Base-by-base conservation (phyloP, 2,329 filamentous ascomycete genomes). In the Aspergillus felis region DNA sequence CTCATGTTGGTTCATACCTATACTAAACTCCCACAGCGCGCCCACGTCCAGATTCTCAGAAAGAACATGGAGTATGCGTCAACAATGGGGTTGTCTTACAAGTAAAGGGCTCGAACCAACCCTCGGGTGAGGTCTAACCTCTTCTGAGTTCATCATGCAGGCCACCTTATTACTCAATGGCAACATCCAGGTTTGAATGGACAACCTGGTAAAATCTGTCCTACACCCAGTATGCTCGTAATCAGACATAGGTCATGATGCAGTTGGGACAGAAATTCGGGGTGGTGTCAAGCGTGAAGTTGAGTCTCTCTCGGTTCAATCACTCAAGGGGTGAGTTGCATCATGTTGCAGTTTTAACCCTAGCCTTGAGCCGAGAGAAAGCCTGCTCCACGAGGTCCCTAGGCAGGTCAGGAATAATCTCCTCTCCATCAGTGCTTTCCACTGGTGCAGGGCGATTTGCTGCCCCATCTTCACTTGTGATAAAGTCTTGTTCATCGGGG, bases 341-440 rank as follows among this genome's bases (percentile, higher is more conserved):
- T 46, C 44, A 64, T 14, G 60, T 47, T 50, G 62, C 63, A 17
- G 60, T 53, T 52, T 66, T 63, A 27, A 60, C 67, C 57, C 71
- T 66, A 49, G 64, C 66, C 51, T 75, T 76, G 47, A 78, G 58
- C 28, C 77, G 71, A n/a, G 64, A 65, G 57, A 77, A 66, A 35
- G 77, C 78, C 51, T 74, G 66, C 53, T 79, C 75, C n/a, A 80
- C 66, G 8, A 76, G 66, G 38, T 73, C 66, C 53, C 73, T 74
- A 1, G 77, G 76, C 24, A 80, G 57, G 28, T 75, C 69, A 3
- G 78, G 78, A 24, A 79, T 74, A 49, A 73, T 66, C 51, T 76
- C 75, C 9, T 68, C 71, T 17, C 66, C 64, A 32, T 65, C 65
- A 25, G 47, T 53, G 3, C 46, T 52, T 1, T 69, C 54, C 3